Conservation (phyloP, 2,329 filamentous ascomycete genomes). For the Aspergillus sp. region DNA sequence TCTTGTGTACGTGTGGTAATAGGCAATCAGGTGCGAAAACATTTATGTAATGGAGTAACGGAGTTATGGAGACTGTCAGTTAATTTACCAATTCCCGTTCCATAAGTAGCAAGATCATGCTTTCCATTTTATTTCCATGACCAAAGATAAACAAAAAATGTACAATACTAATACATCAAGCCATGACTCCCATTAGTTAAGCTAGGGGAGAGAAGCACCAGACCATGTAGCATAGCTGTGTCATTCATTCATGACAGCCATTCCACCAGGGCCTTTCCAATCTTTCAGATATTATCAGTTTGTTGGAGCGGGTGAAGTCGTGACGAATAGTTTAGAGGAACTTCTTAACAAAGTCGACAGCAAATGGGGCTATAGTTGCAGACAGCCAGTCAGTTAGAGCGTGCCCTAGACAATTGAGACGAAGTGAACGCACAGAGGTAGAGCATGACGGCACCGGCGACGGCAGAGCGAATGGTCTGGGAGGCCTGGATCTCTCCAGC, state of each 20-base stretch:
- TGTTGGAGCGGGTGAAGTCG: too few species aligned
- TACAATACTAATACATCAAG: constrained; percentile 33
- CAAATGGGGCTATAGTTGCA: constrained; percentile 38
- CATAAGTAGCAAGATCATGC: background rate
- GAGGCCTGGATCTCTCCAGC: constrained; percentile 49
- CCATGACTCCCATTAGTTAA: constrained; percentile 4
- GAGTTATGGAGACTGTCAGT: constrained; percentile 1
- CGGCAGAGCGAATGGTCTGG: constrained; percentile 49
- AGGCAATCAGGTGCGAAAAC: constrained; percentile 2
- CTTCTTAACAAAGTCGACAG: constrained; percentile 43
- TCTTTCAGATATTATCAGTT: background rate
- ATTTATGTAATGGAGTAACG: background rate
- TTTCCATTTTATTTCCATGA: constrained; percentile 11
- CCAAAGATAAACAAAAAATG: constrained; percentile 16
- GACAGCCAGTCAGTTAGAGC: background rate
- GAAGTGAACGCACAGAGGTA: constrained; percentile 52
- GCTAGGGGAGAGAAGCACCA: background rate
- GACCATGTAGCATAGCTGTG: background rate
- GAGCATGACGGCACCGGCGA: constrained; percentile 49
- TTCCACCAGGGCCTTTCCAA: background rate
- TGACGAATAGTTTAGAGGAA: constrained; percentile 31
- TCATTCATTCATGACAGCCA: background rate
- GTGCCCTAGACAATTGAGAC: background rate
- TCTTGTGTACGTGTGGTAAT: constrained; percentile 8
- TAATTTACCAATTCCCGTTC: constrained; percentile 8